phyloP scores from a whole-genome alignment of 108 stramenopile genomes.

The Cyclotella sp. region DNA sequence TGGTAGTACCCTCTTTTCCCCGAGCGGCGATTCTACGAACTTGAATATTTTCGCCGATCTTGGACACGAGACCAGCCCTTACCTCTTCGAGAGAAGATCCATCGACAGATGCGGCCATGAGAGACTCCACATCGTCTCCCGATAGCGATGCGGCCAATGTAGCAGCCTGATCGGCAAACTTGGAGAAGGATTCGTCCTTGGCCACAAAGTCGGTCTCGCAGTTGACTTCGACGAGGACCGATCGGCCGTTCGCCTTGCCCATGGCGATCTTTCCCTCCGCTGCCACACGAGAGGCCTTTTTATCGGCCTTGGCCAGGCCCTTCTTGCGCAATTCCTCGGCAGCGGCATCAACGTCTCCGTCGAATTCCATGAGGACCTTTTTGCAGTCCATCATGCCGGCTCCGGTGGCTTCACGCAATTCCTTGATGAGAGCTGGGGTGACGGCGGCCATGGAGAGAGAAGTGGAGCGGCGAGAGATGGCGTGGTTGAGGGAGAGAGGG shows the following conservation, averaged over 20 bases:
- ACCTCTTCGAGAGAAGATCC: slow-evolving; percentile 58
- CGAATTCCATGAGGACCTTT: slow-evolving; percentile 72
- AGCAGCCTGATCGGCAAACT: slow-evolving; percentile 70
- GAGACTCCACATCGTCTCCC: slow-evolving; percentile 54
- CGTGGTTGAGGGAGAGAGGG: slow-evolving; percentile 24
- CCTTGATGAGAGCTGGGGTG: slow-evolving; percentile 70
- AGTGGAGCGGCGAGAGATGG: slow-evolving; percentile 21
- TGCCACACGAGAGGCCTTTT: slow-evolving; percentile 80
- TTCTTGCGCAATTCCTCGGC: slow-evolving; percentile 75
- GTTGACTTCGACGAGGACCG: slow-evolving; percentile 88
- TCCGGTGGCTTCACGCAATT: slow-evolving; percentile 74
- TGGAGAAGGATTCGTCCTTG: slow-evolving; percentile 70
- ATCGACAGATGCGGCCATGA: slow-evolving; percentile 55
- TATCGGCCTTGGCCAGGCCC: slow-evolving; percentile 84
- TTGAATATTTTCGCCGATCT: slow-evolving; percentile 85
- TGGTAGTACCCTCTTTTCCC: slow-evolving; percentile 47
- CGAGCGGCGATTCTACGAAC: slow-evolving; percentile 67
- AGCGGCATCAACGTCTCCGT: slow-evolving; percentile 83
- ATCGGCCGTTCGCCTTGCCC: slow-evolving; percentile 57
- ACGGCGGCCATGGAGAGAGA: slow-evolving; percentile 34
- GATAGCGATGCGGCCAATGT: slow-evolving; percentile 50
- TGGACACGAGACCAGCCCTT: slow-evolving; percentile 72
- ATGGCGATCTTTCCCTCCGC: slow-evolving; percentile 82
- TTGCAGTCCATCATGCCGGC: slow-evolving; percentile 94
- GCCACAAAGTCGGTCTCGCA: slow-evolving; percentile 92